Evolutionary conservation across 345 rosid genomes (phyloP), one percentile per base, ranked within the genome.

Genomic region (Nephelium lappaceum): DNA sequence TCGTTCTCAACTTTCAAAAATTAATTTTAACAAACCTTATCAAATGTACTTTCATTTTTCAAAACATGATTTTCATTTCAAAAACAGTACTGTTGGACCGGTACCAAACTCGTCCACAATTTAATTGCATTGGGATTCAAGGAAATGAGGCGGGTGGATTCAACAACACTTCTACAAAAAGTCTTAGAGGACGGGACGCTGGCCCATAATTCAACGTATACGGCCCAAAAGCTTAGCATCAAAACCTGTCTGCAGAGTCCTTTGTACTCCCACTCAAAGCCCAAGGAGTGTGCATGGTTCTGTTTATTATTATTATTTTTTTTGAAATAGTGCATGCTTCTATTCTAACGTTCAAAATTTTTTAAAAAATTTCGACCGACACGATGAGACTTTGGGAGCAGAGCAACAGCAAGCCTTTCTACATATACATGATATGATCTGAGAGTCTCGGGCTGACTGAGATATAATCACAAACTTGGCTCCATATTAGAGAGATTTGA

Each of bases 401-500:
- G 62, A 31, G 25, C 23, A 58, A 6, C 8, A 45, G 68, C 67
- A 36, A 42, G 14, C 57, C 41, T 41, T 8, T 6, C 8, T 41
- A 41, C 1, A 5, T 6, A 41, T 41, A 41, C 43, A 41, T 41
- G 43, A 31, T 4, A 27, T 27, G 31, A 19, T 18, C 61, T 47
- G 49, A 51, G 43, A 41, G 43, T 41, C 43, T 41, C 31, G 12
- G 70, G 5, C 60, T 42, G 60, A 19, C 38, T 68, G 36, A 6
- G 76, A 73, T 23, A 25, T 36, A n/a, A 8, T 7, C 72, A 8
- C 67, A 51, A 41, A 49, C 3, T 49, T 49, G 58, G 69, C 61
- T 18, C 67, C 51, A n/a, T 42, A 74, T 64, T 42, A 41, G 72
- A 55, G 51, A 55, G 47, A 66, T 25, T 72, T 57, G 80, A 72